These are phyloP conservation scores for Metschnikowia kunwiensis DNA, from an alignment of 805 yeast genomes.

Conservation along the genomic window DNA sequence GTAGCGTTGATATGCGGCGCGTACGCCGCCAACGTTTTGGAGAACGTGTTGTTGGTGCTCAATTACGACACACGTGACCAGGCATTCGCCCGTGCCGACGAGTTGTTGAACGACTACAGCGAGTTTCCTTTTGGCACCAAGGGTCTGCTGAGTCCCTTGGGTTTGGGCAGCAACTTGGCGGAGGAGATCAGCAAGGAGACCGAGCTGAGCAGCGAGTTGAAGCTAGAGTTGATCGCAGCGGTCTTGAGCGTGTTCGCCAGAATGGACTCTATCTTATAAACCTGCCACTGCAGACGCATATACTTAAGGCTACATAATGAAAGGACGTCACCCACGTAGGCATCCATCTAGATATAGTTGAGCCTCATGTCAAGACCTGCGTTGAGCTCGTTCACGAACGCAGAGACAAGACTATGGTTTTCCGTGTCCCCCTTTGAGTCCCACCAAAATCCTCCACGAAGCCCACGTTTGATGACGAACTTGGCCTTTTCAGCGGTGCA, in stretches of 20 bases:
- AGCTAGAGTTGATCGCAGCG: conserved; percentile 87
- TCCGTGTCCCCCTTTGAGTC: conserved; percentile 75
- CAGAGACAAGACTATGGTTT: conserved; percentile 42
- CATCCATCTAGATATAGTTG: not conserved
- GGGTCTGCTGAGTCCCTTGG: conserved; percentile 56
- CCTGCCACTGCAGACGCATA: not conserved
- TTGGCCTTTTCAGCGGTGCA: conserved; percentile 56
- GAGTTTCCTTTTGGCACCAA: conserved; percentile 73
- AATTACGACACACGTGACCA: conserved; percentile 87
- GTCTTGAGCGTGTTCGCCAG: conserved; percentile 85
- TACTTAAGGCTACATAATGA: not conserved
- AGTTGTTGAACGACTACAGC: conserved; percentile 73
- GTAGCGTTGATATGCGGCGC: conserved; percentile 82
- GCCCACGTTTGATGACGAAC: conserved; percentile 43
- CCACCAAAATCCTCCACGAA: conserved; percentile 96
- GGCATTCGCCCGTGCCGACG: conserved; percentile 94
- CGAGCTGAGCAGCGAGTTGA: conserved; percentile 56
- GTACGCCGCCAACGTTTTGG: conserved; percentile 94
- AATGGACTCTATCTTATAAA: conserved; percentile 81
- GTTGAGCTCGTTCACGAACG: conserved; percentile 15
- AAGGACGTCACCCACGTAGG: not conserved
- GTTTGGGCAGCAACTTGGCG: conserved; percentile 69
- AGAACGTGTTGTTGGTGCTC: conserved; percentile 73
- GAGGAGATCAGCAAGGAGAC: conserved; percentile 53
- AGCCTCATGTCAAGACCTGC: not conserved